Conservation (phyloP, 2,329 filamentous ascomycete species). For the Penicillium concentricum region DNA sequence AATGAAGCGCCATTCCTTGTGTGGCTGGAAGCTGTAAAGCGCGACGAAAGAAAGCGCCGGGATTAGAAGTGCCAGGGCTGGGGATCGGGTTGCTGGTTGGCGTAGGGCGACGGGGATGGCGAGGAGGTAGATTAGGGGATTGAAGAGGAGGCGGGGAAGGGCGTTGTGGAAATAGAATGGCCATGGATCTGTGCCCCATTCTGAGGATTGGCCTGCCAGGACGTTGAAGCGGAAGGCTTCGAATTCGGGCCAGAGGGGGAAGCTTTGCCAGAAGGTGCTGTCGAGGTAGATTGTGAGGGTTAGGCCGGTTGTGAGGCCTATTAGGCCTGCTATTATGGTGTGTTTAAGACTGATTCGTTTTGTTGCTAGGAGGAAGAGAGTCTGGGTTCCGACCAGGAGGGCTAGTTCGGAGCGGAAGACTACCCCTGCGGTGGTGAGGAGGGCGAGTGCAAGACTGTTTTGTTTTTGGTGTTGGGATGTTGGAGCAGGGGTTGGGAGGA, state of each 20-base stretch:
- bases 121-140: constrained; percentile 63
- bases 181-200: constrained; percentile 86
- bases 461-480: constrained; percentile 41
- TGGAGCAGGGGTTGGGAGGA: constrained; percentile 47
- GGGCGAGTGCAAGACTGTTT: constrained; percentile 64
- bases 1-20: constrained; percentile 96
- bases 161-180: constrained; percentile 82
- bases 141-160: constrained; percentile 78
- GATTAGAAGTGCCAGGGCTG: constrained; percentile 55
- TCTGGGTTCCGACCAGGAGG: constrained; percentile 69
- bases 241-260: constrained; percentile 83
- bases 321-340: constrained; percentile 65
- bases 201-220: constrained; percentile 73
- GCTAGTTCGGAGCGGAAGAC: constrained; percentile 90
- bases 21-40: constrained; percentile 83
- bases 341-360: constrained; percentile 52
- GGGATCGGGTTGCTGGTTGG: constrained; percentile 52
- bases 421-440: constrained; percentile 76
- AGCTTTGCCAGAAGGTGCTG: constrained; percentile 87
- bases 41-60: constrained; percentile 71
- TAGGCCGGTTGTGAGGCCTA: constrained; percentile 67
- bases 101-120: constrained; percentile 53
- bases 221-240: constrained; percentile 90
- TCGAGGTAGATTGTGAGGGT: constrained; percentile 75
- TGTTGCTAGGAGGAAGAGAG: constrained; percentile 61